Conservation (phyloP, 2,329 filamentous ascomycete species). For the Sclerotinia nivalis region DNA sequence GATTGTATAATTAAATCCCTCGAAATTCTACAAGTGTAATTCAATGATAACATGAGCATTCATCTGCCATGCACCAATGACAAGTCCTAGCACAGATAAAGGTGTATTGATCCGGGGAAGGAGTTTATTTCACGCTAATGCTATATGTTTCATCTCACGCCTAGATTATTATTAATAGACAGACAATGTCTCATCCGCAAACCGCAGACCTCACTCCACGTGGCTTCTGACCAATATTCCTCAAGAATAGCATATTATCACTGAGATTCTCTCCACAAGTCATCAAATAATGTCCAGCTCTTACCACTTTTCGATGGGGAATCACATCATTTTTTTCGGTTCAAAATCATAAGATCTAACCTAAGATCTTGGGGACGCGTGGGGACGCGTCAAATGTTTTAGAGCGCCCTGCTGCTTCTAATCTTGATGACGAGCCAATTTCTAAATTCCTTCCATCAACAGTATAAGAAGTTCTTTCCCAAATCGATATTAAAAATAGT, state of each 20-base stretch:
- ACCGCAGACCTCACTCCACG: neutral
- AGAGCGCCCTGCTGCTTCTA: neutral
- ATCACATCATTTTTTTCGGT: neutral
- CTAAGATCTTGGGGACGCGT: neutral
- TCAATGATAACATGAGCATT: neutral
- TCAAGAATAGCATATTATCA: neutral
- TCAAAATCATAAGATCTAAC: neutral
- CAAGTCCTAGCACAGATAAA: neutral
- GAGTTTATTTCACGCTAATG: neutral
- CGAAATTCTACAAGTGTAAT: neutral
- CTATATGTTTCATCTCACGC: neutral
- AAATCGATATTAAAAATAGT: neutral
- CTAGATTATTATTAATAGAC: neutral
- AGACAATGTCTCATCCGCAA: neutral
- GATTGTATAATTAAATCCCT: neutral
- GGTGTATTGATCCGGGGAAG: neutral
- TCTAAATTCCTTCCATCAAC: neutral
- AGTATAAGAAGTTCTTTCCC: too few species aligned
- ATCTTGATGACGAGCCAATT: too few species aligned
- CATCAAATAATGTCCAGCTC: neutral
- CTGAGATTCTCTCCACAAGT: neutral
- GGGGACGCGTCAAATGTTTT: neutral
- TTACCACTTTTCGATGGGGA: neutral
- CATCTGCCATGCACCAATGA: neutral
- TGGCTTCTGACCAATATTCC: neutral